Evolutionary conservation across 345 rosid genomes (phyloP).

Genomic region (Pugionium cornutum): DNA sequence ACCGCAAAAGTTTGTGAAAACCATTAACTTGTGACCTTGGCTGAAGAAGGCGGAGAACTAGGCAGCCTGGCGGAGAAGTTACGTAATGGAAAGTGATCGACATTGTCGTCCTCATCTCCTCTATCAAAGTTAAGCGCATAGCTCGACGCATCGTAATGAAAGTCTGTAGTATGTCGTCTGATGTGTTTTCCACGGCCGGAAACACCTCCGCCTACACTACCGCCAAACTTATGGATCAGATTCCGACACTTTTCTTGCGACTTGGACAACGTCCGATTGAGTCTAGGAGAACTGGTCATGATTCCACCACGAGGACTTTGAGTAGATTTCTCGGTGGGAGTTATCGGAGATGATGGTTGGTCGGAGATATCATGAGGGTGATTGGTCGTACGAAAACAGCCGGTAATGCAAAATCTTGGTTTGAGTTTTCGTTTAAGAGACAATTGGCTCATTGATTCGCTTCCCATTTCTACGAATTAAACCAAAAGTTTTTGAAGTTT

Average conservation of each 20-base stretch:
- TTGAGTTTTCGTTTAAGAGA: slow-evolving; percentile 35
- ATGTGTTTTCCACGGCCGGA: slow-evolving; percentile 23
- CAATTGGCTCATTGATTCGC: slow-evolving; percentile 32
- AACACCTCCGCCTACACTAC: slow-evolving; percentile 11
- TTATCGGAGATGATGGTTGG: slow-evolving; percentile 22
- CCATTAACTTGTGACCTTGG: background rate
- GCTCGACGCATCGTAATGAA: slow-evolving; percentile 40
- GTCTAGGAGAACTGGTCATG: slow-evolving; percentile 34
- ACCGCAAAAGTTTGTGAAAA: slow-evolving; percentile 24
- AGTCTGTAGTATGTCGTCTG: slow-evolving; percentile 36
- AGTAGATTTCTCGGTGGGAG: background rate
- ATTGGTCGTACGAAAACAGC: slow-evolving; percentile 34
- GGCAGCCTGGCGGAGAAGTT: slow-evolving; percentile 43
- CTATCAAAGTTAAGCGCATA: slow-evolving; percentile 44
- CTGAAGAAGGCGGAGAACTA: slow-evolving; percentile 40
- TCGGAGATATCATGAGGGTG: slow-evolving; percentile 24
- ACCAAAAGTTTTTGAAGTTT: background rate
- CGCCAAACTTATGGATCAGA: slow-evolving; percentile 31
- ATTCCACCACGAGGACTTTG: slow-evolving; percentile 14
- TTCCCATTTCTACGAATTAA: slow-evolving; percentile 12
- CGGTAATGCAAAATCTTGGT: slow-evolving; percentile 31
- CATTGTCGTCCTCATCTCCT: slow-evolving; percentile 33
- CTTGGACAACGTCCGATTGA: slow-evolving; percentile 37
- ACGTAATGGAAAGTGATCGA: slow-evolving; percentile 20
- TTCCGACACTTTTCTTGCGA: slow-evolving; percentile 35